These are phyloP conservation scores for Solanum arcanum DNA, from an alignment of 257 asterid genomes.

Conservation along the genomic window DNA sequence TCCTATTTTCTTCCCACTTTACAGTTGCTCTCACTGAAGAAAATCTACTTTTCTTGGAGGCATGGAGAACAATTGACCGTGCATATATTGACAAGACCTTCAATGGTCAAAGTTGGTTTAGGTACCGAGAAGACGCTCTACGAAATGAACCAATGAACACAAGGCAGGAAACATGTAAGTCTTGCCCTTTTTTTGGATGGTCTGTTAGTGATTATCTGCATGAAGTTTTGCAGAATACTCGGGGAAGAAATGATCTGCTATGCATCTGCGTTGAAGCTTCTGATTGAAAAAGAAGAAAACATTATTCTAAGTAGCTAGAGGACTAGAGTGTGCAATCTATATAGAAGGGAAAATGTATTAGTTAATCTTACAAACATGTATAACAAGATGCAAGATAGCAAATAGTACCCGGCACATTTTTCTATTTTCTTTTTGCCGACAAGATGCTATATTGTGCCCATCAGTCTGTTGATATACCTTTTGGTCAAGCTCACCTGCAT, in stretches of 20 bases:
- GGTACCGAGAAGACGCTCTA: conserved; percentile 87
- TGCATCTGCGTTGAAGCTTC: neutral
- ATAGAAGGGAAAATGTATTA: neutral
- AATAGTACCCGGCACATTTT: neutral
- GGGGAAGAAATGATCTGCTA: neutral
- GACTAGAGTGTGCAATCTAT: neutral
- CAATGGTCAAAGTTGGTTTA: conserved; percentile 99
- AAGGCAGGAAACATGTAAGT: conserved; percentile 87
- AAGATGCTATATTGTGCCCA: neutral
- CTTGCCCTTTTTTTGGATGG: neutral
- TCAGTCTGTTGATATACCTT: neutral
- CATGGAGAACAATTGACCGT: conserved; percentile 95
- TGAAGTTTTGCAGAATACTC: neutral
- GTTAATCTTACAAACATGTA: neutral
- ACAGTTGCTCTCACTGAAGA: conserved; percentile 90
- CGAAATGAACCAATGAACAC: conserved; percentile 90
- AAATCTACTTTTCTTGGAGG: conserved; percentile 90
- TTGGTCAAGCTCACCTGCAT: neutral
- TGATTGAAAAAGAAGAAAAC: neutral
- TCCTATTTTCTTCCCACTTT: conserved; percentile 2
- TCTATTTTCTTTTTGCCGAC: neutral
- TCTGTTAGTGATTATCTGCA: neutral
- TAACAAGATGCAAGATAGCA: neutral
- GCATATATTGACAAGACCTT: conserved; percentile 90
- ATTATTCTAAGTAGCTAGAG: neutral